phyloP scores from a whole-genome alignment of 345 rosid species.

The Rubroshorea leprosula region DNA sequence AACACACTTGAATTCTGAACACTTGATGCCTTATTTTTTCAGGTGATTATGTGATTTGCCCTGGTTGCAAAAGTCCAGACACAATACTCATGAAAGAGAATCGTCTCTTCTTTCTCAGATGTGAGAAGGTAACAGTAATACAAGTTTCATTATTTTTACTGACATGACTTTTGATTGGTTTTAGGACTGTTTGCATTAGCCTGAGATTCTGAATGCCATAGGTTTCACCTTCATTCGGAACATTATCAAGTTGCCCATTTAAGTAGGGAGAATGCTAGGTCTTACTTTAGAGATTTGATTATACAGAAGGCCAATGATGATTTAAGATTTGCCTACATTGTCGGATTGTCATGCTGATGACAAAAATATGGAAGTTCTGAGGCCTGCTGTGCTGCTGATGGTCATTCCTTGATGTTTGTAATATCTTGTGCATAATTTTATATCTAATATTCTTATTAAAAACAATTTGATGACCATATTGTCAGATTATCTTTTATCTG shows the following conservation, averaged over 20 bases:
- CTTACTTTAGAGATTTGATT: background rate
- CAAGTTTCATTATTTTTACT: too few species aligned
- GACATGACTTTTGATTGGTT: too few species aligned
- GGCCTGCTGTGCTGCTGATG: too few species aligned
- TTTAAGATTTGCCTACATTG: slow-evolving; percentile 3
- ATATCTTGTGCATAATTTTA: too few species aligned
- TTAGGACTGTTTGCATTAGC: too few species aligned
- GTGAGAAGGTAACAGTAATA: slow-evolving; percentile 47
- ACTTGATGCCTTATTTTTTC: background rate
- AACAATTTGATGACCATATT: too few species aligned
- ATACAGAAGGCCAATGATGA: background rate
- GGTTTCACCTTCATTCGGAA: background rate
- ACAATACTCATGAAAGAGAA: slow-evolving; percentile 34
- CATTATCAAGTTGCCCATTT: too few species aligned
- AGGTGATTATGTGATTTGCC: slow-evolving; percentile 43
- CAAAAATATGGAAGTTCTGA: too few species aligned
- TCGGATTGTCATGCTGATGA: background rate
- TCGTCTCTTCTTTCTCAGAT: slow-evolving; percentile 36
- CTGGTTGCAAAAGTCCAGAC: slow-evolving; percentile 45
- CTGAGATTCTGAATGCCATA: too few species aligned
- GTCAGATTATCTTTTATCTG: too few species aligned
- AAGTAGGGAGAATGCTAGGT: background rate
- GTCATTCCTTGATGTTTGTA: too few species aligned
- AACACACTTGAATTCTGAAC: background rate
- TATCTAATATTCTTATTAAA: too few species aligned